Evolutionary conservation across 306 rosid species (phyloP).

Genomic region (Quercus alba): DNA sequence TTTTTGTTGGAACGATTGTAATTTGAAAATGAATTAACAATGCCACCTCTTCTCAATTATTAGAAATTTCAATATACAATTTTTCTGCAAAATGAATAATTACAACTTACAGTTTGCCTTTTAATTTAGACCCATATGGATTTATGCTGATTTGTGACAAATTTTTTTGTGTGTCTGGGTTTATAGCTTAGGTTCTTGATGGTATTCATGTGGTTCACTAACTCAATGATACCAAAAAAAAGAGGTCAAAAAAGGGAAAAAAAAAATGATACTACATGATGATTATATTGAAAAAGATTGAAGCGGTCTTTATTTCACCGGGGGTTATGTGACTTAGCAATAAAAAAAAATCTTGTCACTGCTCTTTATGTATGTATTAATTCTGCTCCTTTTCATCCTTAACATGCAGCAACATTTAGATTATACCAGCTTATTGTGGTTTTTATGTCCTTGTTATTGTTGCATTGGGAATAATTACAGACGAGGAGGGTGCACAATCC

Average conservation of each 20-base stretch:
- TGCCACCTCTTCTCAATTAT: not conserved
- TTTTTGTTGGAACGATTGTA: not conserved
- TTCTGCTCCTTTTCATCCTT: not conserved
- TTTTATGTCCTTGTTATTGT: conserved; percentile 9
- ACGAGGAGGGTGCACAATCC: conserved; percentile 31
- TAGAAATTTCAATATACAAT: not conserved
- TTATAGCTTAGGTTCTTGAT: not conserved
- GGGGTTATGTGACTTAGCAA: no score
- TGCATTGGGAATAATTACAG: conserved; percentile 43
- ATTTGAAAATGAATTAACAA: not conserved
- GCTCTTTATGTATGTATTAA: not conserved
- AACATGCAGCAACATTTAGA: not conserved
- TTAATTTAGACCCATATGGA: no score
- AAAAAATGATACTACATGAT: no score
- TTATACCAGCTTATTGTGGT: not conserved
- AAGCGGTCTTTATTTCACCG: no score
- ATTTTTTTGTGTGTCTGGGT: not conserved
- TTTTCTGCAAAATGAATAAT: no score
- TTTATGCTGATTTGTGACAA: no score
- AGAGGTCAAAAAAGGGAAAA: no score
- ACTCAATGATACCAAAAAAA: no score
- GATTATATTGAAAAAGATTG: no score
- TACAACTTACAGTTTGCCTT: no score
- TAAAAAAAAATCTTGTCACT: not conserved
- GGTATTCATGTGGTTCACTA: not conserved